Evolutionary conservation across 2,329 filamentous ascomycete genomes (phyloP).

Genomic region (Chalara sp.): DNA sequence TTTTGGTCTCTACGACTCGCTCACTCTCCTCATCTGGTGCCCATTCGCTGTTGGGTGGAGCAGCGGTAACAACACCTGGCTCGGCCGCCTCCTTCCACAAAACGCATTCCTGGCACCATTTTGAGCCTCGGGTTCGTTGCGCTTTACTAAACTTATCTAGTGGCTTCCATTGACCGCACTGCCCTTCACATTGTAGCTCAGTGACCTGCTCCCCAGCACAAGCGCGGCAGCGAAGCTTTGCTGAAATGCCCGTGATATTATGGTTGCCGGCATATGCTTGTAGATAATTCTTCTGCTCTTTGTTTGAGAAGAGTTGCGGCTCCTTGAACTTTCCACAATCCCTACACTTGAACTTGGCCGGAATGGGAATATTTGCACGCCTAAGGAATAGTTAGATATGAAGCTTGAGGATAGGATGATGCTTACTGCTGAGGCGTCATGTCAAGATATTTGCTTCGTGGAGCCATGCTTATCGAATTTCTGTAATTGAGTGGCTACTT

Average conservation of each 20-base stretch:
- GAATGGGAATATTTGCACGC: too few species aligned
- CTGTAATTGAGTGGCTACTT: too few species aligned
- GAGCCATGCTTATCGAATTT: too few species aligned
- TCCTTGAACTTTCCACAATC: conserved; percentile 21
- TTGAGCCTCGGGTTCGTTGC: conserved; percentile 34
- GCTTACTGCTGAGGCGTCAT: too few species aligned
- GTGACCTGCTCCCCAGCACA: conserved; percentile 36
- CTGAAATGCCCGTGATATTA: conserved; percentile 13
- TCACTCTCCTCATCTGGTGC: conserved; percentile 14
- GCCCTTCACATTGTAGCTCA: conserved; percentile 40
- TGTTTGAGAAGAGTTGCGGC: conserved; percentile 36
- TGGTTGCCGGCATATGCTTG: conserved; percentile 4
- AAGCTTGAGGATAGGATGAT: too few species aligned
- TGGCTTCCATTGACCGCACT: conserved; percentile 37
- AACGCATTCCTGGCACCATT: conserved; percentile 33
- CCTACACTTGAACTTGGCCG: conserved; percentile 5
- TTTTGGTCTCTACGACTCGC: not conserved
- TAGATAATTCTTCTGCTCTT: conserved; percentile 34
- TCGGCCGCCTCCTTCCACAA: conserved; percentile 16
- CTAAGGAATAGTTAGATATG: too few species aligned
- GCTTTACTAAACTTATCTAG: conserved; percentile 42
- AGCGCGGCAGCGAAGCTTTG: conserved; percentile 30
- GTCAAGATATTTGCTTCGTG: too few species aligned
- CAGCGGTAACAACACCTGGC: conserved; percentile 8
- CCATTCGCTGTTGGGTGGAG: conserved; percentile 14